These are phyloP conservation scores for Scheffersomyces segobiensis DNA, from an alignment of 1,139 yeast genomes.

Conservation along the genomic window DNA sequence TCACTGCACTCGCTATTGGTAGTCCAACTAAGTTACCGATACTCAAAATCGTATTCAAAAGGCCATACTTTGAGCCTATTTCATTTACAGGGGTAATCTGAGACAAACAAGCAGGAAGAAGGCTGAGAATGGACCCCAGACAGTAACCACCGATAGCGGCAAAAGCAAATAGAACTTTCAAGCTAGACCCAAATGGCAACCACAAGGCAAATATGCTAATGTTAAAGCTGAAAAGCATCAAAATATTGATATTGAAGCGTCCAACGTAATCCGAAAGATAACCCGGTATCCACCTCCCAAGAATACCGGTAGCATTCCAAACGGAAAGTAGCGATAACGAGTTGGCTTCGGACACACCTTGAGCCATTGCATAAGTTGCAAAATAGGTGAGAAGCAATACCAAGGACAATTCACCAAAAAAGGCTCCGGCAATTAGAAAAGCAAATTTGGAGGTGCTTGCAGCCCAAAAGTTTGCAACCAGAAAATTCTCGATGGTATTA, in stretches of 20 bases:
- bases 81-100: constrained; percentile 49
- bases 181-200: constrained; percentile 54
- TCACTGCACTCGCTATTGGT: constrained; percentile 53
- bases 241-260: constrained; percentile 53
- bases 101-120: constrained; percentile 53
- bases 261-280: constrained; percentile 57
- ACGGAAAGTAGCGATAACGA: constrained; percentile 56
- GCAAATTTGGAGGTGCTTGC: constrained; percentile 9
- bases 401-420: constrained; percentile 56
- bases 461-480: constrained; percentile 5
- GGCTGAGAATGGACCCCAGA: constrained; percentile 47
- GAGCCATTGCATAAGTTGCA: constrained; percentile 54
- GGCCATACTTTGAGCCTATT: constrained; percentile 51
- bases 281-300: constrained; percentile 61
- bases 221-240: constrained; percentile 41
- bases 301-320: constrained; percentile 58
- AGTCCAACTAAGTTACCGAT: constrained; percentile 47
- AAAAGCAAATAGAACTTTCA: constrained; percentile 45
- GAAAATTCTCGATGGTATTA: constrained; percentile 4
- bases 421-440: constrained; percentile 26
- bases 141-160: constrained; percentile 54
- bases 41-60: constrained; percentile 45
- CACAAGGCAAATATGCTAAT: constrained; percentile 45
- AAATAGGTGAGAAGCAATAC: constrained; percentile 53
- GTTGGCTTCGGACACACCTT: constrained; percentile 53